Base-by-base conservation (phyloP, 2,329 filamentous ascomycete species). In the Xylariaceae sp. region DNA sequence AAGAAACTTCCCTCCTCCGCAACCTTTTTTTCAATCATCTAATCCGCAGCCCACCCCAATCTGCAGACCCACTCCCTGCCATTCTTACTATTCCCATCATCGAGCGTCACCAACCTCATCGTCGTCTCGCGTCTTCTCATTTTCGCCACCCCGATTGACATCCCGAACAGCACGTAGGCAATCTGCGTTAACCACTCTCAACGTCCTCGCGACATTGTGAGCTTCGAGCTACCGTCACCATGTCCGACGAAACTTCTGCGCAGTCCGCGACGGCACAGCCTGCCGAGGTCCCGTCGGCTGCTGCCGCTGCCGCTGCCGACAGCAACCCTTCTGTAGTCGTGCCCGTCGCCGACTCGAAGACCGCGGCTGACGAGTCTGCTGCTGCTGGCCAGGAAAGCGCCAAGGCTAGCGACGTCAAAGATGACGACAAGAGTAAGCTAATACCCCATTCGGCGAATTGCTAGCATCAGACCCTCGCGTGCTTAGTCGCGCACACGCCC, bases 241-340 rank as follows among this genome's bases (percentile, higher is more conserved):
- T 72, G 70, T 71, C 70, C 60, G 69, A 70, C 63, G 69, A 71
- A 56, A 63, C 67, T 55, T 53, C 67, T 59, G 65, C 67, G 59
- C 64, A 70, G 63, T 45, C 68, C 64, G 62, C 65, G 53, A 68
- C 64, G 60, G 69, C 67, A 68, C 67, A 69, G 63, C 56, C 66
- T 23, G 55, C 67, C 45, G 66, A 69, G 45, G 13, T 64, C 45
- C 57, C 64, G n/a, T 51, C 64, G 45, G 44, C 60, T 53, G 44
- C 60, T 53, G 54, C 60, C 15, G 50, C 56, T 51, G 49, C 62
- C 18, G 52, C 58, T 50, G 62, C 63, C 42, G 58, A 47, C 15
- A 49, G 53, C 23, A 30, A 30, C 51, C 59, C 64, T 37, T 57
- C 66, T 42, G 58, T 66, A 49, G 63, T 65, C 62, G 69, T 67